Conservation (phyloP, 257 asterid genomes). For the Pogostemon cablin region DNA sequence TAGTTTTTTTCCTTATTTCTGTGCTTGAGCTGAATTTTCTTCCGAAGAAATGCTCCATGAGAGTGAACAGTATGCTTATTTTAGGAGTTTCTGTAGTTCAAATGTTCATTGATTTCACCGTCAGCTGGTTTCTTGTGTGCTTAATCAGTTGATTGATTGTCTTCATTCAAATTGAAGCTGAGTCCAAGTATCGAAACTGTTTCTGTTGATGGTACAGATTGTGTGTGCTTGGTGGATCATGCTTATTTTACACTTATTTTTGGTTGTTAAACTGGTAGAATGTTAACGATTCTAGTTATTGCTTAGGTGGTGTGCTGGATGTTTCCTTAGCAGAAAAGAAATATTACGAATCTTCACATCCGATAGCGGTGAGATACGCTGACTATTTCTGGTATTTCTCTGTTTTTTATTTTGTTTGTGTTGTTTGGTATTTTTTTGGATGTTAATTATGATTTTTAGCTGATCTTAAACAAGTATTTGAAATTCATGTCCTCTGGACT, state of each 20-base stretch:
- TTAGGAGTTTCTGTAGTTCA: slow-evolving; percentile 17
- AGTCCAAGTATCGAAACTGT: neutral
- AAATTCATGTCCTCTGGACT: neutral
- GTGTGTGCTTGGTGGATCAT: neutral
- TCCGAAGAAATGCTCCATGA: slow-evolving; percentile 4
- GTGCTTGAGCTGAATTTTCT: slow-evolving; percentile 27
- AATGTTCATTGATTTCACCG: neutral
- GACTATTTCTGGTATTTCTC: slow-evolving; percentile 1
- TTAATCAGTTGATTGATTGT: slow-evolving; percentile 12
- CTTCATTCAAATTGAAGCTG: slow-evolving; percentile 5
- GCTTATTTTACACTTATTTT: neutral
- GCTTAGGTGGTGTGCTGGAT: slow-evolving; percentile 82
- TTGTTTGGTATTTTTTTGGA: neutral
- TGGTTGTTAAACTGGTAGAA: slow-evolving; percentile 21
- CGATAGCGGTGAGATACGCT: slow-evolving; percentile 59
- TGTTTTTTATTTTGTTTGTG: neutral
- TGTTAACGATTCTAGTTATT: slow-evolving; percentile 35
- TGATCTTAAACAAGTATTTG: slow-evolving; percentile 7
- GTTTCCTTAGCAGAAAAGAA: slow-evolving; percentile 64
- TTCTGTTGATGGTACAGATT: neutral
- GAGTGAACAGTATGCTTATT: slow-evolving; percentile 5
- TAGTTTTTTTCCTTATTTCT: slow-evolving; percentile 11
- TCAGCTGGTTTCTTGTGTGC: neutral
- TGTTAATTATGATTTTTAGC: slow-evolving; percentile 16
- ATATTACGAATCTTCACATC: slow-evolving; percentile 60